These are phyloP conservation scores for Agaricus subrufescens DNA, from an alignment of 768 basidiomycete genomes.

Conservation along the genomic window DNA sequence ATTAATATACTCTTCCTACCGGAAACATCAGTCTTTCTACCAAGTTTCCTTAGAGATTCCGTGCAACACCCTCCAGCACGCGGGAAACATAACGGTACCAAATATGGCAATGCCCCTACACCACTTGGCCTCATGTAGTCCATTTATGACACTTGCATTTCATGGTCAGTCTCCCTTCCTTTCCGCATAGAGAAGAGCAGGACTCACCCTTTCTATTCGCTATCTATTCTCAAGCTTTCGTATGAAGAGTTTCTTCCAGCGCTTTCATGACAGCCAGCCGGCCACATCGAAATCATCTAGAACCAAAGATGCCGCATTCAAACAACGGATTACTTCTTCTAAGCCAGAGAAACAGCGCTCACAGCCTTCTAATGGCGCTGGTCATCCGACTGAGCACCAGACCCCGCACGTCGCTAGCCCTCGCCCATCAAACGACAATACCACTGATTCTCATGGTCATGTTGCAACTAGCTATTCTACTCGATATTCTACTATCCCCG, in stretches of 20 bases:
- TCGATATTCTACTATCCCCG: constrained; percentile 1
- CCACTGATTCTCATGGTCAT: neutral
- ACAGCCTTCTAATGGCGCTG: constrained; percentile 16
- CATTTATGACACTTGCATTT: constrained; percentile 15
- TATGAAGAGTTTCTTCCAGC: constrained; percentile 51
- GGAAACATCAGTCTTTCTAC: neutral
- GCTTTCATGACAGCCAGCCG: constrained; percentile 39
- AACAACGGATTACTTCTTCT: constrained; percentile 29
- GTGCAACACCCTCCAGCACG: neutral
- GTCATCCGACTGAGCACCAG: constrained; percentile 15
- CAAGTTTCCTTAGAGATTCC: too few species aligned
- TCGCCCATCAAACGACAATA: neutral
- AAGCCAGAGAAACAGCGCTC: constrained; percentile 11
- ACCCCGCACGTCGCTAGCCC: neutral
- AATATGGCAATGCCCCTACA: constrained; percentile 25
- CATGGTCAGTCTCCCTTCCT: constrained; percentile 17
- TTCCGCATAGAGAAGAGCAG: constrained; percentile 7
- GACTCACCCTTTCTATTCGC: constrained; percentile 4
- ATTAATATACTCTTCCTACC: neutral
- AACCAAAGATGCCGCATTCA: constrained; percentile 28
- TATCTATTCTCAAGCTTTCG: constrained; percentile 21
- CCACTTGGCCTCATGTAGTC: constrained; percentile 55
- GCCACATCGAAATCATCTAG: constrained; percentile 33
- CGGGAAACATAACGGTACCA: constrained; percentile 15
- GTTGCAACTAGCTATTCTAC: neutral